Evolutionary conservation across 495 filamentous ascomycete species (phyloP).

Genomic region (Xylaria telfairii): DNA sequence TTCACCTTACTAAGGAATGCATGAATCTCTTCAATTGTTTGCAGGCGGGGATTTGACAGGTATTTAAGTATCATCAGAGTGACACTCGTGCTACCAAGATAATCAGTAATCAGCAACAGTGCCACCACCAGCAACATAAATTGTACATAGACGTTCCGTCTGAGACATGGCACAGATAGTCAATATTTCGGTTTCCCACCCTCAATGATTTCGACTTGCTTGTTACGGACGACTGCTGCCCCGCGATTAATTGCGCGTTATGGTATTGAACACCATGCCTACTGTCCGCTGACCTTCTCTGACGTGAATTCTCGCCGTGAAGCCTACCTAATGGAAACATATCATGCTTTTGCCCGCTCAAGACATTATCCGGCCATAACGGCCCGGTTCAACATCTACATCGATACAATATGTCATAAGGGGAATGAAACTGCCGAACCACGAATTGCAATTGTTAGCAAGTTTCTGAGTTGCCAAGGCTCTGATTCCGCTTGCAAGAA

Average conservation of each 20-base stretch:
- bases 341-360: conserved; percentile 6
- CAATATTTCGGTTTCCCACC: conserved; percentile 6
- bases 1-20: background rate
- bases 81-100: background rate
- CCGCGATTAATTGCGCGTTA: conserved; percentile 11
- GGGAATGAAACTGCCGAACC: conserved; percentile 14
- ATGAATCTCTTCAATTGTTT: background rate
- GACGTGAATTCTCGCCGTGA: background rate
- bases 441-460: background rate
- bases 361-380: conserved; percentile 18
- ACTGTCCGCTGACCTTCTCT: background rate
- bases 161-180: conserved; percentile 8
- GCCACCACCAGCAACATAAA: background rate
- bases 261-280: conserved; percentile 1
- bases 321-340: background rate
- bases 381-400: conserved; percentile 11
- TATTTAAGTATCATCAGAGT: conserved; percentile 10
- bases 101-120: background rate
- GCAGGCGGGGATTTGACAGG: background rate
- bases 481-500: conserved; percentile 2
- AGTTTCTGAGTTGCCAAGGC: background rate
- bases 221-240: background rate
- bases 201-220: conserved; percentile 1
- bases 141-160: background rate
- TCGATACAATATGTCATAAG: background rate